A percentile compares a stretch with the other conserved stretches of the same genome.
Conservation (phyloP, 306 rosid genomes). For the Rosa lucieae region DNA sequence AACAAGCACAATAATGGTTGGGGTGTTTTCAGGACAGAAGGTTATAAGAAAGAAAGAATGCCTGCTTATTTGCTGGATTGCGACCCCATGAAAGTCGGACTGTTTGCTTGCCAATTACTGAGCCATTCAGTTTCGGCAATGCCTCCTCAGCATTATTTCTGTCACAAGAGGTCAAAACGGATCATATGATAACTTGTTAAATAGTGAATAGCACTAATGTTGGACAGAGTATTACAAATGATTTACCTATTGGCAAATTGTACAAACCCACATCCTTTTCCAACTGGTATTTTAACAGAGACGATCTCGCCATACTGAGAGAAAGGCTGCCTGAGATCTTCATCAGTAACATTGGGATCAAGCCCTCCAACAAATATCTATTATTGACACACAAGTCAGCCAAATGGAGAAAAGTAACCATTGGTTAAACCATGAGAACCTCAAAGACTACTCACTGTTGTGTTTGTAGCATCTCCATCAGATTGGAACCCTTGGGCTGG, state of each 20-base stretch:
- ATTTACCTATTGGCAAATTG: slow-evolving; percentile 84
- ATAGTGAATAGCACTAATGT: background rate
- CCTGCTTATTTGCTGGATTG: slow-evolving; percentile 99
- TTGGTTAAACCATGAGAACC: slow-evolving; percentile 15
- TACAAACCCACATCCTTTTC: slow-evolving; percentile 98
- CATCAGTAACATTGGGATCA: slow-evolving; percentile 86
- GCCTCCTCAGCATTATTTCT: slow-evolving; percentile 98
- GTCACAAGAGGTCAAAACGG: slow-evolving; percentile 32
- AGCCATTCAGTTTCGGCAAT: slow-evolving; percentile 79
- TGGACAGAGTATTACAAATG: slow-evolving; percentile 14
- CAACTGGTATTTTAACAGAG: slow-evolving; percentile 95
- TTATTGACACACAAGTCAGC: slow-evolving; percentile 30
- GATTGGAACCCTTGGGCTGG: slow-evolving; percentile 55
- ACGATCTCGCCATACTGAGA: slow-evolving; percentile 82
- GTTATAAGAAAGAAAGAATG: slow-evolving; percentile 22
- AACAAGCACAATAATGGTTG: background rate
- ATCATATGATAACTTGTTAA: slow-evolving; percentile 13
- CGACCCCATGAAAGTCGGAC: slow-evolving; percentile 99
- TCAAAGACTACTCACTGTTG: slow-evolving; percentile 74
- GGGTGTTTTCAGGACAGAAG: background rate
- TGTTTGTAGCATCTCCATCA: slow-evolving; percentile 84
- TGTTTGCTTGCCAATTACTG: slow-evolving; percentile 82
- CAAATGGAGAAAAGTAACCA: slow-evolving; percentile 9
- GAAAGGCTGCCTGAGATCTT: slow-evolving; percentile 93
- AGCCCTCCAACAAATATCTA: slow-evolving; percentile 99